These are phyloP conservation scores for Ostreobium quekettii DNA, from an alignment of 139 green algal genomes.

Conservation along the genomic window DNA sequence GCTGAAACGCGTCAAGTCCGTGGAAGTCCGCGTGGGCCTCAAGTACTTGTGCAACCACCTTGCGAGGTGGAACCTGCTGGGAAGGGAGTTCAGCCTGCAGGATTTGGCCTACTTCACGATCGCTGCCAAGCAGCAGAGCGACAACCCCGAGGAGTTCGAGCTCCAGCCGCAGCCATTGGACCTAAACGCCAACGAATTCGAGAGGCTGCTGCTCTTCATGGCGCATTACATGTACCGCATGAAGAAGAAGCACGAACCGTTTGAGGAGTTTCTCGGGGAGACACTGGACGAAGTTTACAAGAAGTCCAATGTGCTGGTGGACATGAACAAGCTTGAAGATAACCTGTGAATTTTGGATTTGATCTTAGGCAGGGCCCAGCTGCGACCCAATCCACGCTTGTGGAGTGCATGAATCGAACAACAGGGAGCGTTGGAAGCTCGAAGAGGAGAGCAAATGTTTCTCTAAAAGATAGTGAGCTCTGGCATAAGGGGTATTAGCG, in stretches of 20 bases:
- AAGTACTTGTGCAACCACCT: constrained; percentile 58
- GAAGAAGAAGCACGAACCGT: constrained; percentile 41
- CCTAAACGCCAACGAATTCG: constrained; percentile 62
- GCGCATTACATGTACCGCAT: constrained; percentile 40
- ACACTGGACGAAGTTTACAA: constrained; percentile 62
- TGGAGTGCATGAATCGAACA: too few species aligned
- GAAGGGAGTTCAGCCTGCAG: constrained; percentile 51
- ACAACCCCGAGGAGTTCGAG: constrained; percentile 15
- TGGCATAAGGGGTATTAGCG: too few species aligned
- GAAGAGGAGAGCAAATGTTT: too few species aligned
- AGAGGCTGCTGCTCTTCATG: constrained; percentile 56
- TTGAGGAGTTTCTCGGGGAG: constrained; percentile 62
- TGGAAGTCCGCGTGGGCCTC: constrained; percentile 44
- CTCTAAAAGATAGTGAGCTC: too few species aligned
- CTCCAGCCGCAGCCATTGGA: constrained; percentile 40
- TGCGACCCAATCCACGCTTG: too few species aligned
- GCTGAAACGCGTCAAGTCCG: constrained; percentile 46
- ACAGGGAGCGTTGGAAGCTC: too few species aligned
- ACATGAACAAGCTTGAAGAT: too few species aligned
- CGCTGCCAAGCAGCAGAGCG: constrained; percentile 52
- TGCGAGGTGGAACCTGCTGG: constrained; percentile 52
- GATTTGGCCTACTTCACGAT: constrained; percentile 51
- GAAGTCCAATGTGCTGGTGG: constrained; percentile 48
- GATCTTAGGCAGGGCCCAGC: too few species aligned
- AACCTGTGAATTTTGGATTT: too few species aligned